Evolutionary conservation across 2,329 filamentous ascomycete species (phyloP).

Genomic region (Fusarium tjaetaba): DNA sequence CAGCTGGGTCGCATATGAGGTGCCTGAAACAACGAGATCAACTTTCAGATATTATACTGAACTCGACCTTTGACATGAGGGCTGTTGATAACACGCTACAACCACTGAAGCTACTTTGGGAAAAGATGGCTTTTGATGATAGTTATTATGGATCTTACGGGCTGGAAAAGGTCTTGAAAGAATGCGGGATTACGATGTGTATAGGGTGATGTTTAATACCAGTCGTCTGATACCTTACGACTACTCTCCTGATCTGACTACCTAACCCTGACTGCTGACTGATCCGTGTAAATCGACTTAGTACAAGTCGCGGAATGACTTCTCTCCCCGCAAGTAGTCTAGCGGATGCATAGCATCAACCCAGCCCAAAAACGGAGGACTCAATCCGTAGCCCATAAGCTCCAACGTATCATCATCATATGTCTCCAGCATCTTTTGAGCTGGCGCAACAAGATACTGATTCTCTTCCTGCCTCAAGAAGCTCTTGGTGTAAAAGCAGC

Average conservation of each 20-base stretch:
- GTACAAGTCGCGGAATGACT: background rate
- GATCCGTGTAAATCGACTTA: background rate
- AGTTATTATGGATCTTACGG: background rate
- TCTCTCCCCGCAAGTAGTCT: background rate
- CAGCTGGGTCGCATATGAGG: background rate
- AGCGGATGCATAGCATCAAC: background rate
- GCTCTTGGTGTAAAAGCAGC: background rate
- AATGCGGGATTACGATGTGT: background rate
- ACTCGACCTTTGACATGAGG: background rate
- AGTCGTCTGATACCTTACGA: background rate
- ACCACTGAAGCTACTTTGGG: background rate
- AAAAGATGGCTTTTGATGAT: background rate
- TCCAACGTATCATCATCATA: background rate
- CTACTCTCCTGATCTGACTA: background rate
- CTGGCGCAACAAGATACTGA: background rate
- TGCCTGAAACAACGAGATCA: background rate
- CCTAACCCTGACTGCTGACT: too few species aligned
- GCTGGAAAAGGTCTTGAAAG: background rate
- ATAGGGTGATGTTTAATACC: background rate
- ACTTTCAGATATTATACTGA: background rate
- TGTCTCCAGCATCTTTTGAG: background rate
- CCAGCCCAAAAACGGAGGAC: background rate
- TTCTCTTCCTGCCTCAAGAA: background rate
- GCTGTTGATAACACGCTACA: background rate
- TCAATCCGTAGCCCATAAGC: background rate